phyloP scores from a whole-genome alignment of 2,329 filamentous ascomycete genomes.

The Monascus ruber region DNA sequence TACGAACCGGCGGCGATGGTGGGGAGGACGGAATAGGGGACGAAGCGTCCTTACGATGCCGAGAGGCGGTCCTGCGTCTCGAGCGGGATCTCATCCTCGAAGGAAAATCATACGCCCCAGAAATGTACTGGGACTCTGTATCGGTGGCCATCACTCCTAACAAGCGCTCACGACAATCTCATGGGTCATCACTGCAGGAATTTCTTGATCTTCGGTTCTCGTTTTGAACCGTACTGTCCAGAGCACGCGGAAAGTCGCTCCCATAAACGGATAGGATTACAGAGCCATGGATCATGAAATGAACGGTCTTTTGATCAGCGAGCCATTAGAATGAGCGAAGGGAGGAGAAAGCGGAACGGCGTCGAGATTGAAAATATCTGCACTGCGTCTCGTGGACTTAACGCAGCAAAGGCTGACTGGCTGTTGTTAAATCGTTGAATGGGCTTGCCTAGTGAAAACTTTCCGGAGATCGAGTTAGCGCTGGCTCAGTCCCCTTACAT shows the following conservation, averaged over 20 bases:
- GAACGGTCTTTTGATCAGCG: too few relatives aligned
- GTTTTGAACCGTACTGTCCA: constrained; percentile 9
- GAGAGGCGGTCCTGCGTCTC: constrained; percentile 40
- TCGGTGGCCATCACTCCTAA: constrained; percentile 19
- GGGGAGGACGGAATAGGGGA: constrained; percentile 56
- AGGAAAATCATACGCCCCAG: constrained; percentile 51
- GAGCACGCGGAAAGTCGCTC: constrained; percentile 5
- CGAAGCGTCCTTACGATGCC: constrained; percentile 23
- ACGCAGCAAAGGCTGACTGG: too few relatives aligned
- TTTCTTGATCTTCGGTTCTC: constrained; percentile 2
- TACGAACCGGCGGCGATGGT: constrained; percentile 42
- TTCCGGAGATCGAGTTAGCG: too few relatives aligned
- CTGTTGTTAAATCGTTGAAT: too few relatives aligned
- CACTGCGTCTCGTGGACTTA: too few relatives aligned
- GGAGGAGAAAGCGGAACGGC: too few relatives aligned
- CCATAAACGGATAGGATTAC: too few relatives aligned
- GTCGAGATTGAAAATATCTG: too few relatives aligned
- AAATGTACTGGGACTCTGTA: constrained; percentile 42
- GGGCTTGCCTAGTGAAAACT: too few relatives aligned
- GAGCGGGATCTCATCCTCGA: constrained; percentile 46
- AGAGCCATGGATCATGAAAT: too few relatives aligned
- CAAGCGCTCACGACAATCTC: not conserved
- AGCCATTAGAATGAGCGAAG: too few relatives aligned
- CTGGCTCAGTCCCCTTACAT: too few relatives aligned
- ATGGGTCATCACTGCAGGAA: not conserved